Base-by-base conservation (phyloP, 345 rosid species). In the Pseudoturritis turrita region DNA sequence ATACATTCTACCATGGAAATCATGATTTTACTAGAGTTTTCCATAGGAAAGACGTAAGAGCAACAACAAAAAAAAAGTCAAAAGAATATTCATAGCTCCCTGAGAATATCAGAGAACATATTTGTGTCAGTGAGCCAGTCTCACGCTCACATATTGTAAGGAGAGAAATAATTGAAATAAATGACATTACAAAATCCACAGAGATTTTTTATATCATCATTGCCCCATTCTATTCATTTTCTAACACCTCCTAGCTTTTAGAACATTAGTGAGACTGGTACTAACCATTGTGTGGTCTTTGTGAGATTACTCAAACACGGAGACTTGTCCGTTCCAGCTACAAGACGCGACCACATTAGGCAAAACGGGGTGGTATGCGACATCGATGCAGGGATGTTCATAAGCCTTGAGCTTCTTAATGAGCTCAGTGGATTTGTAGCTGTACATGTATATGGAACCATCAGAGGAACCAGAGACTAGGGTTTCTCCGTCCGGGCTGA, bases 381-480 rank as follows among this genome's bases (percentile, higher is more conserved):
- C 84, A 44, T 86, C 95, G 57, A 84, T 36, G 63, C 97, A 89
- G 4, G 97, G 85, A 3, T 87, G 87, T 65, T 82, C 81, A 58
- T 83, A 87, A 26, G 86, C 96, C 73, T 85, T 83, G 55, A 87
- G 82, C 78, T 82, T 88, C 78, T 74, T 78, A 25, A 86, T 62
- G 23, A 85, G 85, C 64, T 77, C 28, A 1, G 89, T 71, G 1
- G 96, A 86, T 28, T 62, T 71, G 58, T 84, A 81, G 75, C 65
- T 68, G 57, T 83, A 83, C 3, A 86, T 76, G 83, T 85, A 88
- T 35, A 94, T 59, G 21, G 78, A 84, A 62, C 96, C 93, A 47
- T 89, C 96, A 3, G 97, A 88, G 33, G 96, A 90, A 60, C 94
- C 96, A 1, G 96, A 83, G 59, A 73, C 87, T 26, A 91, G 85